phyloP scores from a whole-genome alignment of 1,284 basidiomycete genomes.

The Inonotus obliquus region DNA sequence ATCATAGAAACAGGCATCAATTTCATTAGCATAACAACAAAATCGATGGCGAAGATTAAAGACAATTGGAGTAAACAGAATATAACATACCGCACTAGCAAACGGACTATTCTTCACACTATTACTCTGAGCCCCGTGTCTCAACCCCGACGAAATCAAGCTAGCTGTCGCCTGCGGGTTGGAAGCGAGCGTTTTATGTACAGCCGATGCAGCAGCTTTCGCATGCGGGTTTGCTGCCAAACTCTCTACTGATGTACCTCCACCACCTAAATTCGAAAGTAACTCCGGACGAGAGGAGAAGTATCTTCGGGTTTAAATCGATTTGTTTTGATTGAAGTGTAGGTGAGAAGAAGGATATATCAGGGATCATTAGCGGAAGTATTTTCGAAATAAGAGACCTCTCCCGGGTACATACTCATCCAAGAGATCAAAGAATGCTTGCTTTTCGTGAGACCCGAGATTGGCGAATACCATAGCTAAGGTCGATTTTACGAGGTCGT shows the following conservation, averaged over 20 bases:
- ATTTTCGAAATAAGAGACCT: background rate
- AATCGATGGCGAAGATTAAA: too few relatives aligned
- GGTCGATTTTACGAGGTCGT: background rate
- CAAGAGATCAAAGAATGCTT: slow-evolving; percentile 72
- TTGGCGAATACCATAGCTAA: slow-evolving; percentile 64
- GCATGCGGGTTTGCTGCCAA: background rate
- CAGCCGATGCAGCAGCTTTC: slow-evolving; percentile 39
- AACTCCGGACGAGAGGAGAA: slow-evolving; percentile 73
- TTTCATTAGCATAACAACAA: too few relatives aligned
- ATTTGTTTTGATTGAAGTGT: background rate
- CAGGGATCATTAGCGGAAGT: background rate
- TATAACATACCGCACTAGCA: slow-evolving; percentile 10
- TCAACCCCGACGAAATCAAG: slow-evolving; percentile 40
- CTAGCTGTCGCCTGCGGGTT: slow-evolving; percentile 40
- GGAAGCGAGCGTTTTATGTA: slow-evolving; percentile 43
- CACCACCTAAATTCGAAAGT: slow-evolving; percentile 25
- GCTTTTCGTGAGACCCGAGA: slow-evolving; percentile 60
- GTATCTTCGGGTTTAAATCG: slow-evolving; percentile 43
- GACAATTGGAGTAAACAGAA: too few relatives aligned
- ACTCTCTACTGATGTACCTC: slow-evolving; percentile 1
- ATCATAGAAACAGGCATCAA: too few relatives aligned
- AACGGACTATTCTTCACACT: slow-evolving; percentile 16
- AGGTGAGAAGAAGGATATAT: too few relatives aligned
- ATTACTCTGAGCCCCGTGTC: slow-evolving; percentile 22
- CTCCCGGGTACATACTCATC: slow-evolving; percentile 54